Base-by-base conservation (phyloP, 768 basidiomycete species). In the Sistotremastrum suecicum region DNA sequence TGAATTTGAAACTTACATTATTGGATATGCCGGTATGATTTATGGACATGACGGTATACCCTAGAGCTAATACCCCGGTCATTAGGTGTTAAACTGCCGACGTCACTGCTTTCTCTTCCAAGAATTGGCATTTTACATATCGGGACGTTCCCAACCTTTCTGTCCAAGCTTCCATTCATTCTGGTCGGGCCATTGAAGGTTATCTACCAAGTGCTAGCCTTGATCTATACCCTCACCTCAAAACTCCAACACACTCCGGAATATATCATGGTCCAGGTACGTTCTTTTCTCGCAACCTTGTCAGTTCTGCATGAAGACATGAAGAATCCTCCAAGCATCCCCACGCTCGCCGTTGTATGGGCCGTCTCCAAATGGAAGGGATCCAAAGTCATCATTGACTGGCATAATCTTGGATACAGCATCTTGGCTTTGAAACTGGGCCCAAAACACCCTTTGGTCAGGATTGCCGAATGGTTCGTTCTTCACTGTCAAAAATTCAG, bases 321-420 rank as follows among this genome's bases (percentile, higher is more conserved):
- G 33, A 56, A 99, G 89, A 99, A 98, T 57, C 95, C 95, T 30
- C 95, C 95, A 6, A 86, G 85, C 49, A 91, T 99, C 35, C 95
- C 95, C 1, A 92, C 92, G 0, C 74, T 99, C 11, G 80, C 81
- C 2, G 66, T 98, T 12, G 88, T 86, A 3, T 84, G 85, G 70
- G 60, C 90, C 30, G 78, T 81, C 1, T 74, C 74, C 20, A 57
- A 66, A 12, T 54, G 88, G 10, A 71, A 78, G 11, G 81, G 84
- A 3, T 82, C 81, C 52, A 88, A 85, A 54, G 68, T 99, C 52
- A 85, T 99, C 49, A 91, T 99, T 45, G 95, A 99, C 64, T 99
- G 95, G 95, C 95, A 99, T 60, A 99, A 99, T 60, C 74, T 94
- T 29, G 95, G 95, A 11, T 91, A 89, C 59, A 94, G 80, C 51